phyloP scores from a whole-genome alignment of 805 yeast genomes.

The Alloascoidea hylecoeti region DNA sequence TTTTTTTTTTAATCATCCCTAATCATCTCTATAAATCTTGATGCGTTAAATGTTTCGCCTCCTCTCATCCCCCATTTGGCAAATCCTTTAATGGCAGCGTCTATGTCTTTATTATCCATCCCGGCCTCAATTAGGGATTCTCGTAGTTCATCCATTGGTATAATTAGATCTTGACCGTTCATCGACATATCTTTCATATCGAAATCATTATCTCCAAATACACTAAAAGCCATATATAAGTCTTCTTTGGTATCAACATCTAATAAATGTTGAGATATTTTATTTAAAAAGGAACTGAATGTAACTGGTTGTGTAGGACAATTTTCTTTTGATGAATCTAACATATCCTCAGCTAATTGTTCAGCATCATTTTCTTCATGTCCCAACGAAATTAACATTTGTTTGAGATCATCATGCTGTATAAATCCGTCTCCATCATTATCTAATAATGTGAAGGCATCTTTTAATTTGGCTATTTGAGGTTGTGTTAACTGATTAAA shows the following conservation, averaged over 20 bases:
- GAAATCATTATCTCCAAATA: not conserved
- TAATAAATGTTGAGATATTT: not conserved
- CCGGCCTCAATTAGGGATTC: conserved; percentile 1
- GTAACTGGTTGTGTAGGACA: conserved; percentile 2
- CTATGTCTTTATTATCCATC: not conserved
- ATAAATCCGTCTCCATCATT: conserved; percentile 80
- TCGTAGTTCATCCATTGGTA: conserved; percentile 1
- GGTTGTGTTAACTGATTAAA: conserved; percentile 69
- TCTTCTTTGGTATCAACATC: conserved; percentile 2
- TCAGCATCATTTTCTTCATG: not conserved
- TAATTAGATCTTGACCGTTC: not conserved
- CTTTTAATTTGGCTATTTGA: conserved; percentile 94
- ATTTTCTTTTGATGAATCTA: conserved; percentile 12
- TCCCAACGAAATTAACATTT: conserved; percentile 39
- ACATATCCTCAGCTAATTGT: conserved; percentile 26
- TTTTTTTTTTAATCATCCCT: not conserved
- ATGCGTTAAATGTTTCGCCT: not conserved
- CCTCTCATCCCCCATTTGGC: conserved; percentile 3
- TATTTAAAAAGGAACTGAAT: conserved; percentile 1
- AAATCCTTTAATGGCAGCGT: not conserved
- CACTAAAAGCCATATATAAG: conserved; percentile 1
- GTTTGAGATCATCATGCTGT: conserved; percentile 20
- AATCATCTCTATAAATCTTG: not conserved
- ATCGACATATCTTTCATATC: not conserved
- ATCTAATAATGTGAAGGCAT: conserved; percentile 94